Percentiles rank a stretch among this genome's conserved stretches.
Evolutionary conservation across 768 basidiomycete genomes (phyloP).

Genomic region (Thelephora aurantiotincta): DNA sequence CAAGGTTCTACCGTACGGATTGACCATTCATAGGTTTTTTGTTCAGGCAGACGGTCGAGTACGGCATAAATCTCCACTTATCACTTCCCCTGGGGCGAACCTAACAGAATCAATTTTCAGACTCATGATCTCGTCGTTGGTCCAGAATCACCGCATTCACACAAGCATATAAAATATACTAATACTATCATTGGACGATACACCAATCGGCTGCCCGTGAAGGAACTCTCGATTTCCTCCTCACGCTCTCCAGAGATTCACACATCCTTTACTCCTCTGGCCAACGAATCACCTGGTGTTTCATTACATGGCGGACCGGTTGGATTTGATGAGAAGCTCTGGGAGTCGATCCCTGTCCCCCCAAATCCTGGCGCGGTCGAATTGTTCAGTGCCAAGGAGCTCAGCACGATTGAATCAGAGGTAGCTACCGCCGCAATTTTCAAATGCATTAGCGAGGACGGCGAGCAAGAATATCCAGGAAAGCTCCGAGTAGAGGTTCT

Average conservation of each 20-base stretch:
- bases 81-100: not conserved
- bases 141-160: slow-evolving; percentile 47
- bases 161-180: slow-evolving; percentile 48
- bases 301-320: slow-evolving; percentile 60
- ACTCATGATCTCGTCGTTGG: slow-evolving; percentile 69
- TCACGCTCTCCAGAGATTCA: slow-evolving; percentile 34
- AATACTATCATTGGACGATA: slow-evolving; percentile 66
- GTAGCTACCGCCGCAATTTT: slow-evolving; percentile 35
- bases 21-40: slow-evolving; percentile 55
- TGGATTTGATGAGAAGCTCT: slow-evolving; percentile 47
- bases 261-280: slow-evolving; percentile 25
- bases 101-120: slow-evolving; percentile 17
- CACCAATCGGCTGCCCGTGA: slow-evolving; percentile 58
- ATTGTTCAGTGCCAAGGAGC: slow-evolving; percentile 45
- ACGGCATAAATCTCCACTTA: slow-evolving; percentile 7
- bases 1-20: slow-evolving; percentile 51
- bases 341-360: slow-evolving; percentile 29
- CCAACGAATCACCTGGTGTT: slow-evolving; percentile 25
- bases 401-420: slow-evolving; percentile 24
- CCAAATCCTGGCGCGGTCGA: slow-evolving; percentile 20
- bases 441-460: slow-evolving; percentile 40
- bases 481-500: slow-evolving; percentile 36
- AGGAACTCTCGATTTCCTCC: slow-evolving; percentile 18
- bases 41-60: slow-evolving; percentile 54
- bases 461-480: slow-evolving; percentile 63